Base-by-base conservation (phyloP, 495 filamentous ascomycete genomes). In the Halenospora varia region DNA sequence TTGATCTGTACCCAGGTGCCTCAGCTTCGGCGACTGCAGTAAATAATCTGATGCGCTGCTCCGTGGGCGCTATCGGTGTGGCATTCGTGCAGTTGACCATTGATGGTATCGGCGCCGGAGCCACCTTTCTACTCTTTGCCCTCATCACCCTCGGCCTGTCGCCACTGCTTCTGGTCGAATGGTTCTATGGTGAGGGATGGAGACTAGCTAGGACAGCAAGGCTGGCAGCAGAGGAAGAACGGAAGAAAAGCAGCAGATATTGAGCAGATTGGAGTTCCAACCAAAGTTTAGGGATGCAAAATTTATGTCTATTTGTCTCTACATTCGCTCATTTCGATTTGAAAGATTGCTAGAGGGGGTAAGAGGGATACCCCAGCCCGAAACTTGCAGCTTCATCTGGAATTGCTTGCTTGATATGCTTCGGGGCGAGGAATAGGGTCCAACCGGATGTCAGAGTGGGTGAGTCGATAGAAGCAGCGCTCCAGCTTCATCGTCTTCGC, bases 81-180 rank as follows among this genome's bases (percentile, higher is more conserved):
- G 85, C 80, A 0, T 68, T 80, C 10, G 78, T 88, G 15, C 55
- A 78, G 82, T 49, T 77, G 76, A 8, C 84, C 84, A 73, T 69
- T 84, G 29, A 67, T 71, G 10, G 72, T 69, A 2, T 86, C 84
- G 82, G 81, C 1, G 69, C 75, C 19, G 83, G 85, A 0, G 84
- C 82, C 75, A 79, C 81, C 18, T 88, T 84, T 66, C 83, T 85
- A 2, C 79, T 87, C 48, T 71, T 85, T 55, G 79, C 79, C 0
- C 35, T 13, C 0, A 23, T 56, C 11, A 47, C 47, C n/a, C n/a
- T n/a, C n/a, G n/a, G 4, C 52, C 47, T 13, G 19, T 29, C 1
- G 17, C 40, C 1, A 52, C 57, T 51, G 18, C 17, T 60, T 3
- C 25, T 60, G 29, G 51, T 51, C 13, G 57, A 60, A 51, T 60